Evolutionary conservation across 1,284 basidiomycete species (phyloP).

Genomic region (Ceratobasidium sp.): DNA sequence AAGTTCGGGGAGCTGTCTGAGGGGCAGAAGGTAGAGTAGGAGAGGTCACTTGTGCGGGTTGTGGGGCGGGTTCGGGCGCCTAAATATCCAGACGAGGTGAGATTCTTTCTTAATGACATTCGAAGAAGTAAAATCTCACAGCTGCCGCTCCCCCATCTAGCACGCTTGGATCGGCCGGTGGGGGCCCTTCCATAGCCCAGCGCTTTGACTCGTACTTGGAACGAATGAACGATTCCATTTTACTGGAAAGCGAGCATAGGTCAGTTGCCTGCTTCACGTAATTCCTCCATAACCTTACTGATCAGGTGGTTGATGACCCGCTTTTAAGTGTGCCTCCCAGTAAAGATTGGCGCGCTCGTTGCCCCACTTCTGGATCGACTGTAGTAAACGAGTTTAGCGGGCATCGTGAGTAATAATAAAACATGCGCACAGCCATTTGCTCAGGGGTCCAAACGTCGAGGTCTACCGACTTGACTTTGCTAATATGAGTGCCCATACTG

Average conservation of each 20-base stretch:
- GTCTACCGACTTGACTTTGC: constrained; percentile 96
- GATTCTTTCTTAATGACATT: neutral
- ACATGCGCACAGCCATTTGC: constrained; percentile 84
- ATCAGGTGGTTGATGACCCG: constrained; percentile 92
- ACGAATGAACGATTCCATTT: constrained; percentile 97
- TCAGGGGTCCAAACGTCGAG: constrained; percentile 98
- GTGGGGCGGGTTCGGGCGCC: constrained; percentile 46
- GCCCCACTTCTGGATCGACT: constrained; percentile 95
- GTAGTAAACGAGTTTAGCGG: constrained; percentile 5
- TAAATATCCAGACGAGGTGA: neutral
- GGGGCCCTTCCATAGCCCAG: constrained; percentile 92
- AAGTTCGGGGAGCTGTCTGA: constrained; percentile 48
- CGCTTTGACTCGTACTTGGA: constrained; percentile 95
- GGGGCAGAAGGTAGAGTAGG: constrained; percentile 52
- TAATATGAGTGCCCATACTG: constrained; percentile 98
- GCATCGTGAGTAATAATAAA: neutral
- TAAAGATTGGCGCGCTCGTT: constrained; percentile 92
- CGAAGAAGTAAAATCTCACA: neutral
- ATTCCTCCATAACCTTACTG: constrained; percentile 70
- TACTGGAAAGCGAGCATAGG: constrained; percentile 63
- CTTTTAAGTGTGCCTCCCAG: constrained; percentile 96
- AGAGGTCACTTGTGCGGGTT: constrained; percentile 52
- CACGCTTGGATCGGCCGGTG: constrained; percentile 82
- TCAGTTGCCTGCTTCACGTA: neutral
- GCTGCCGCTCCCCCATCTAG: constrained; percentile 66